Evolutionary conservation across 768 basidiomycete species (phyloP).

Genomic region (Mycena filopes): DNA sequence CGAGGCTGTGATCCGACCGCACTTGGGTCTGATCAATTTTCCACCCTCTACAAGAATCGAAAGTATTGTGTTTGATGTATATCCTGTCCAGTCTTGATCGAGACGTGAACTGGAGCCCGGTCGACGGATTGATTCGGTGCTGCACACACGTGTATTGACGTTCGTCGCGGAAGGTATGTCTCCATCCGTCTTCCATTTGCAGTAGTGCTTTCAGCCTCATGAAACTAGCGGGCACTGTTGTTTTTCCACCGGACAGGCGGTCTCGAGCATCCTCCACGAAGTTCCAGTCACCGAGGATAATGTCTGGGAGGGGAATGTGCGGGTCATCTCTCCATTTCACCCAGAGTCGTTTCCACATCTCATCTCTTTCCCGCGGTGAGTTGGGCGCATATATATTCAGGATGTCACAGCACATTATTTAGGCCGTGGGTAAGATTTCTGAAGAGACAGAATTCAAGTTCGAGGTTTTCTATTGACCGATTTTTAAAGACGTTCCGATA

Average conservation of each 20-base stretch:
- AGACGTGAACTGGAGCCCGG: not conserved
- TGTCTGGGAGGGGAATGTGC: not conserved
- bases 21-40: slow-evolving; percentile 9
- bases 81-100: slow-evolving; percentile 23
- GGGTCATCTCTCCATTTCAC: not conserved
- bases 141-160: slow-evolving; percentile 10
- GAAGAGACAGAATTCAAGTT: too few species aligned
- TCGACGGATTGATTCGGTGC: not conserved
- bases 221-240: not conserved
- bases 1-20: slow-evolving; percentile 23
- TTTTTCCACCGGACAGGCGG: slow-evolving; percentile 11
- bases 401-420: too few species aligned
- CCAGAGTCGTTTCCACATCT: not conserved
- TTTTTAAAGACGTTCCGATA: too few species aligned
- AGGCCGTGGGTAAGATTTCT: too few species aligned
- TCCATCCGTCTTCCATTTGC: slow-evolving; percentile 24
- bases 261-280: slow-evolving; percentile 36
- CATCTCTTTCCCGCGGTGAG: not conserved
- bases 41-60: slow-evolving; percentile 8
- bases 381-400: slow-evolving; percentile 38
- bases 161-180: slow-evolving; percentile 12
- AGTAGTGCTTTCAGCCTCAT: not conserved
- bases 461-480: too few species aligned
- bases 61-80: slow-evolving; percentile 4
- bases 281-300: slow-evolving; percentile 41